Percentiles rank a stretch among this genome's conserved stretches.
Conservation (phyloP, 768 basidiomycete species). For the Sporobolomyces roseus region DNA sequence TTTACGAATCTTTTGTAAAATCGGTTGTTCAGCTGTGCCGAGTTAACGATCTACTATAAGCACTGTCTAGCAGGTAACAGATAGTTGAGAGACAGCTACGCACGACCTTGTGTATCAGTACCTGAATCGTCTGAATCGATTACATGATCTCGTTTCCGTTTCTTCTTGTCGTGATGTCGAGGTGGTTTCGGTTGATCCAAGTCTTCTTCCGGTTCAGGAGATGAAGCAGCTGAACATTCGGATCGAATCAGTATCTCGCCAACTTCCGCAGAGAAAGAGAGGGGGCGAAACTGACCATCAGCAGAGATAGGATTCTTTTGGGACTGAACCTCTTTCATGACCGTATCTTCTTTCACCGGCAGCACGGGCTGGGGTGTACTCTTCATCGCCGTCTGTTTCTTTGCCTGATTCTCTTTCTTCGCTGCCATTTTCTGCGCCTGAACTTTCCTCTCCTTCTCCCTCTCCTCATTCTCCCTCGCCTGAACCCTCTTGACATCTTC, state of each 20-base stretch:
- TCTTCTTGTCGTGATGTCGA: constrained; percentile 33
- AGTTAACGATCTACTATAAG: no score
- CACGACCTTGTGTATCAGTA: constrained; percentile 22
- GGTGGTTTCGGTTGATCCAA: constrained; percentile 29
- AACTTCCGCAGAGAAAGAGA: neutral
- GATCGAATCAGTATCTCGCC: neutral
- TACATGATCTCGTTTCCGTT: constrained; percentile 36
- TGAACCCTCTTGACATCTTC: neutral
- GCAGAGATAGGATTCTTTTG: no score
- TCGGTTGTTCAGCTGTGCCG: constrained; percentile 9
- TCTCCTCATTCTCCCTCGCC: neutral
- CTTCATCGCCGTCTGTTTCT: neutral
- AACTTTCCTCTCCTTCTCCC: constrained; percentile 10
- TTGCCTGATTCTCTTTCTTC: neutral
- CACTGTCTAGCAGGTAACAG: no score
- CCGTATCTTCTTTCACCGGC: neutral
- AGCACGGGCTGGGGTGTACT: neutral
- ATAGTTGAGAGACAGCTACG: neutral
- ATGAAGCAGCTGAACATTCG: neutral
- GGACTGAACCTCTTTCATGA: constrained; percentile 1
- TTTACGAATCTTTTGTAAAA: constrained; percentile 28
- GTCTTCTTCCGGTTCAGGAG: constrained; percentile 35
- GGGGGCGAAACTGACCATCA: no score
- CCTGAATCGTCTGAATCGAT: constrained; percentile 40
- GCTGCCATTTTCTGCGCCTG: neutral